Evolutionary conservation across 179 eudicot species (phyloP), one percentile per base, ranked within the genome.

Genomic region (Drosera spatulata): DNA sequence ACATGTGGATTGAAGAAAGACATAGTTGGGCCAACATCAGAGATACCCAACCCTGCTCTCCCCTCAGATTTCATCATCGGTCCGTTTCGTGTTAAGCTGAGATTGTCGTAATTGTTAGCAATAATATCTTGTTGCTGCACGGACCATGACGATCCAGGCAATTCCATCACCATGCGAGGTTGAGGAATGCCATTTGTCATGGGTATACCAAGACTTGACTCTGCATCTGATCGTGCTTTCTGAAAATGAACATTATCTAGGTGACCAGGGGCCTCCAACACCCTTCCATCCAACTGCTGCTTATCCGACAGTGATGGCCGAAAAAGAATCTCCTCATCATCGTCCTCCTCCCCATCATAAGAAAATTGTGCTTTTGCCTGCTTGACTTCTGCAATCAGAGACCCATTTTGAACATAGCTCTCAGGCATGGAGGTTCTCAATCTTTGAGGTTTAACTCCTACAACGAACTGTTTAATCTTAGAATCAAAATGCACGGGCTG

Each of bases 271-370:
- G 57, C 50, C 59, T 70, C 66, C 63, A 69, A 65, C 62, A 56
- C 61, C 43, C 52, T 13, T 45, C 58, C 77, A 68, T 79, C 79
- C 14, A 64, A 22, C 33, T 22, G 56, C 55, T 70, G 78, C 69
- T 80, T 86, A 59, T 89, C 93, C 59, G 59, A 63, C 39, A 67
- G 22, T n/a, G 75, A 60, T 42, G 99, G 97, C 75, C 76, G 81
- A 68, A 93, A 93, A 53, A 93, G 88, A 77, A 93, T 93, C 60
- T 78, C 99, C 75, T 93, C 99, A 41, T 85, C 96, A 5, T 88
- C 98, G 5, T 88, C 96, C 47, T 93, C 98, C 61, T 85, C 98
- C 22, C 73, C 83, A 66, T 87, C 94, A 56, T 65, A 53, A 52
- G 58, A 61, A 3, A 61, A 48, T 46, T 60, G 79, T 10, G 52